Percentiles rank a stretch among this genome's conserved stretches.
Evolutionary conservation across 2,329 filamentous ascomycete species (phyloP).

Genomic region (Fusarium abutilonis): DNA sequence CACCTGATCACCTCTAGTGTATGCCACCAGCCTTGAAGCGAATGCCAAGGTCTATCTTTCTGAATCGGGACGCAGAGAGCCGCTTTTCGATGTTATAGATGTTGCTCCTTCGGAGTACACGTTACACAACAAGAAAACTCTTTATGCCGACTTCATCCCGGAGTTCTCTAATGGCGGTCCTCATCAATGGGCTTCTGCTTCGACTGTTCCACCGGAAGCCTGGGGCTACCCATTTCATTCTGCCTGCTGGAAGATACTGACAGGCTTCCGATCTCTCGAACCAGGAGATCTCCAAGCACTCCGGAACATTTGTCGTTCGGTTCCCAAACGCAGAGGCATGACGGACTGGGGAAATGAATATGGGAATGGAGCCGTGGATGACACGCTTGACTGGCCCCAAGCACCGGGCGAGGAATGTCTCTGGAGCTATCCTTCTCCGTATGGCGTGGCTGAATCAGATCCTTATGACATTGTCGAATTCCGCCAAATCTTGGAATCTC

Average conservation of each 20-base stretch:
- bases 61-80: neutral
- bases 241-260: constrained; percentile 1
- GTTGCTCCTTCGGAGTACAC: neutral
- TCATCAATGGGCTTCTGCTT: neutral
- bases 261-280: neutral
- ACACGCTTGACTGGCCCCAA: neutral
- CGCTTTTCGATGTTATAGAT: neutral
- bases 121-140: neutral
- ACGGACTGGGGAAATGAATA: constrained; percentile 1
- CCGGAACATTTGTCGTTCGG: constrained; percentile 1
- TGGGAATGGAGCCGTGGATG: neutral
- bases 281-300: neutral
- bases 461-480: neutral
- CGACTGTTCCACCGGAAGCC: neutral
- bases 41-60: constrained; percentile 1
- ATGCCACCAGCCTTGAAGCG: neutral
- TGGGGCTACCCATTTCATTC: constrained; percentile 8
- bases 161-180: neutral
- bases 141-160: neutral
- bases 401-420: constrained; percentile 1
- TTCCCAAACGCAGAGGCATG: neutral
- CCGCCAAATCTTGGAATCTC: neutral
- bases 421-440: neutral
- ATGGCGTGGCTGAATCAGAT: neutral
- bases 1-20: neutral